A percentile compares a stretch with the other conserved stretches of the same genome.
phyloP scores from a whole-genome alignment of 2,329 filamentous ascomycete genomes.

The Trichothecium roseum region DNA sequence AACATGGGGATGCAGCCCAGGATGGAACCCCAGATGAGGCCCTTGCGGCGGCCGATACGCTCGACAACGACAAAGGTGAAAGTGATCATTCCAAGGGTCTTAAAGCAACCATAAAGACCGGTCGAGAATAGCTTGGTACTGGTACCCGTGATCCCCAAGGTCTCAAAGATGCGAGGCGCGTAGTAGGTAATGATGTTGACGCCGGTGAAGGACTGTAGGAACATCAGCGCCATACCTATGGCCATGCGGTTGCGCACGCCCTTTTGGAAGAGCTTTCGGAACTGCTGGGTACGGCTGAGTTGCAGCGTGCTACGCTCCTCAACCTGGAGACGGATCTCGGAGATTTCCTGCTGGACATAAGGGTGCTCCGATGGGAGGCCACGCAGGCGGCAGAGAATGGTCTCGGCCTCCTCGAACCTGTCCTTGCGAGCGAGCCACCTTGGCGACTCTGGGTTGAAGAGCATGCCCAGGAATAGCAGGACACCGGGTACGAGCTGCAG shows the following conservation, averaged over 20 bases:
- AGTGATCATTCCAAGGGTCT: constrained; percentile 24
- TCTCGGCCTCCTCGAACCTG: constrained; percentile 10
- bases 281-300: constrained; percentile 16
- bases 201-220: constrained; percentile 24
- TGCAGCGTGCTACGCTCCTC: constrained; percentile 26
- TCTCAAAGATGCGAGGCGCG: constrained; percentile 12
- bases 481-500: constrained; percentile 29
- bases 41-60: constrained; percentile 34
- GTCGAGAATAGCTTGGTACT: constrained; percentile 24
- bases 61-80: constrained; percentile 36
- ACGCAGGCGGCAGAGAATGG: constrained; percentile 11
- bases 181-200: constrained; percentile 53
- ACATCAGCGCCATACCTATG: constrained; percentile 38
- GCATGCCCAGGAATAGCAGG: constrained; percentile 19
- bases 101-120: constrained; percentile 28
- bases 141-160: constrained; percentile 22
- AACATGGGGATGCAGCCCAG: constrained; percentile 27
- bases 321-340: constrained; percentile 48
- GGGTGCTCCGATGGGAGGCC: constrained; percentile 12
- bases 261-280: constrained; percentile 22
- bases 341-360: constrained; percentile 32
- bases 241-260: constrained; percentile 27
- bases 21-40: constrained; percentile 27
- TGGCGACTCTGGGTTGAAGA: constrained; percentile 23
- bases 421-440: constrained; percentile 31